Conservation (phyloP, 2,329 filamentous ascomycete species). For the Cercospora brassicicola region DNA sequence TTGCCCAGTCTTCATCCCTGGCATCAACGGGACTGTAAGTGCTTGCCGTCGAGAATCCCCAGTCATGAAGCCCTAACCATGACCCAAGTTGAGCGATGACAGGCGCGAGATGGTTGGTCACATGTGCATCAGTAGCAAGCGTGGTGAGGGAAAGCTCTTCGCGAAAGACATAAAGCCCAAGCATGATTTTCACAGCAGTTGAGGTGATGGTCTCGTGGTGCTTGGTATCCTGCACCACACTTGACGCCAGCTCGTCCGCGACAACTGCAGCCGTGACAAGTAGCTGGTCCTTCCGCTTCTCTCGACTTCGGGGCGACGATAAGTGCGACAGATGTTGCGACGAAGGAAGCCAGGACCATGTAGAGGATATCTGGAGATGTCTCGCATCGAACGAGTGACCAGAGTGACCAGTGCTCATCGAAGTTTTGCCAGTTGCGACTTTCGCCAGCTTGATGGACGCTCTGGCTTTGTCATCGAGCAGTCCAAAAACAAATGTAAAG, state of each 20-base stretch:
- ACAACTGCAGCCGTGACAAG: conserved; percentile 30
- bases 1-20: conserved; percentile 51
- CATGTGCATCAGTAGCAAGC: conserved; percentile 13
- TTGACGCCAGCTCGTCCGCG: conserved; percentile 29
- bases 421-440: conserved; percentile 27
- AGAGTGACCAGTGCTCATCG: background rate
- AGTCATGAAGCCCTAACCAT: conserved; percentile 75
- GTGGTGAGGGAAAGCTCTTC: conserved; percentile 84
- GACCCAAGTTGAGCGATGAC: conserved; percentile 75
- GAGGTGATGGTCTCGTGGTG: conserved; percentile 3
- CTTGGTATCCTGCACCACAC: background rate
- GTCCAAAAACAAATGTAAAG: conserved; percentile 40
- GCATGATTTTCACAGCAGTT: conserved; percentile 45
- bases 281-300: conserved; percentile 31
- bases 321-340: background rate
- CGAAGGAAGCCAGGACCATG: conserved; percentile 31
- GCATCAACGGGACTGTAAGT: conserved; percentile 64
- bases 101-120: conserved; percentile 56
- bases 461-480: conserved; percentile 34
- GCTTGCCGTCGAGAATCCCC: conserved; percentile 54
- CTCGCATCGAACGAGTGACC: background rate
- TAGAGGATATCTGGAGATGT: conserved; percentile 2
- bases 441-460: conserved; percentile 32
- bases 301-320: conserved; percentile 16
- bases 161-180: conserved; percentile 77